Percentiles rank a stretch among this genome's conserved stretches.
These are phyloP conservation scores for Phoenix roebelenii DNA, from an alignment of 176 grass and related monocot species.

Conservation along the genomic window DNA sequence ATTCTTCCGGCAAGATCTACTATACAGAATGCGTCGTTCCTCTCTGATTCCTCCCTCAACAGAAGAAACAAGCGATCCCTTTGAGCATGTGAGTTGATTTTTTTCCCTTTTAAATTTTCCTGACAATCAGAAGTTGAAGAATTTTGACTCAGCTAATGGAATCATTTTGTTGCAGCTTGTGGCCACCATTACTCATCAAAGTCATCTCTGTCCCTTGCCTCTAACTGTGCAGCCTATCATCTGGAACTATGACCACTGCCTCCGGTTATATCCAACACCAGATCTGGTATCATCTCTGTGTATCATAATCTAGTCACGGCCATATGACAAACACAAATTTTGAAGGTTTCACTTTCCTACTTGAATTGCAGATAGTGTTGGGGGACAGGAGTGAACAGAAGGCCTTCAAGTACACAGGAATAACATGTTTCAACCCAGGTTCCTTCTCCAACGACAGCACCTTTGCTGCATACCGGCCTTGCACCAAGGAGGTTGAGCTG, in stretches of 20 bases:
- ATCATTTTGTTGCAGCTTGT: slow-evolving; percentile 57
- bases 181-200: slow-evolving; percentile 92
- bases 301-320: background rate
- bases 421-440: slow-evolving; percentile 94
- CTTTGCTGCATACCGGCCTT: slow-evolving; percentile 86
- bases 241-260: slow-evolving; percentile 98
- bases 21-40: slow-evolving; percentile 87
- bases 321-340: too few species aligned
- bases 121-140: background rate
- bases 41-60: slow-evolving; percentile 66
- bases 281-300: slow-evolving; percentile 48
- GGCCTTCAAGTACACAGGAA: slow-evolving; percentile 93
- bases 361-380: slow-evolving; percentile 73
- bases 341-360: too few species aligned
- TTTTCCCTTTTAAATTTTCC: background rate
- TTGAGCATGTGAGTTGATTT: slow-evolving; percentile 56
- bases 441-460: slow-evolving; percentile 82
- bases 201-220: slow-evolving; percentile 96
- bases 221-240: slow-evolving; percentile 91
- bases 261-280: slow-evolving; percentile 86
- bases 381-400: slow-evolving; percentile 90
- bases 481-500: slow-evolving; percentile 88
- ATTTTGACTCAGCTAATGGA: background rate
- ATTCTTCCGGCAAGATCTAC: slow-evolving; percentile 90
- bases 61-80: slow-evolving; percentile 88